phyloP scores from a whole-genome alignment of 352 stramenopile species.

The Hyaloperonospora brassicae region DNA sequence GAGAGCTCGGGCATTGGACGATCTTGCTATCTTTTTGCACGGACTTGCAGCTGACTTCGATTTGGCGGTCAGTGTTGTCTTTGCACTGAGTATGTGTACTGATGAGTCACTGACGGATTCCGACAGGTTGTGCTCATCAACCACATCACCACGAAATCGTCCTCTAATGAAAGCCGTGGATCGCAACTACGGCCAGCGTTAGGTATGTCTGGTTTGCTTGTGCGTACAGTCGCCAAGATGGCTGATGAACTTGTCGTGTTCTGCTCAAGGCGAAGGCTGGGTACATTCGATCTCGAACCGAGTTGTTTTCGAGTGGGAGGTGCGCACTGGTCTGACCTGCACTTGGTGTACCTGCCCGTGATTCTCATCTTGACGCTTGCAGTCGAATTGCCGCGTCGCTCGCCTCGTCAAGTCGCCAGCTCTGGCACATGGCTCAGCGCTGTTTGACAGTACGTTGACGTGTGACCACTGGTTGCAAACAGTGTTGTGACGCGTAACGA shows the following conservation, averaged over 20 bases:
- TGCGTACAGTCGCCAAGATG: neutral
- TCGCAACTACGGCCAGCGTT: conserved; percentile 28
- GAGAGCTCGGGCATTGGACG: conserved; percentile 59
- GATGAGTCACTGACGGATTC: neutral
- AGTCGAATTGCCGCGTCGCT: conserved; percentile 35
- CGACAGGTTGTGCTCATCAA: conserved; percentile 58
- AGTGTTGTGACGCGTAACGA: neutral
- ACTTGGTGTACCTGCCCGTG: too few species aligned
- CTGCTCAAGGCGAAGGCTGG: conserved; percentile 54
- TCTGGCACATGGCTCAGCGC: conserved; percentile 24
- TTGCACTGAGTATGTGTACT: neutral
- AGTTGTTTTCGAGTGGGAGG: conserved; percentile 59
- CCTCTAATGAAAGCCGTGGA: conserved; percentile 6
- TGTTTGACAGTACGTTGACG: conserved; percentile 35
- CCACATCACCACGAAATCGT: conserved; percentile 59
- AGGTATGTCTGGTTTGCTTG: conserved; percentile 11
- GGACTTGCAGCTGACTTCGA: conserved; percentile 46
- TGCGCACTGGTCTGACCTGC: conserved; percentile 12
- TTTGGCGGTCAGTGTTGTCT: conserved; percentile 28
- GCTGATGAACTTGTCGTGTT: neutral
- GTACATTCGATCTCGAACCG: conserved; percentile 56
- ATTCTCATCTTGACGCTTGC: neutral
- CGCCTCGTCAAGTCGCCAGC: conserved; percentile 44
- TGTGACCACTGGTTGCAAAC: neutral
- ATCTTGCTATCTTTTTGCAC: conserved; percentile 63